phyloP scores from a whole-genome alignment of 768 basidiomycete species.

The Cyclocybe aegerita region DNA sequence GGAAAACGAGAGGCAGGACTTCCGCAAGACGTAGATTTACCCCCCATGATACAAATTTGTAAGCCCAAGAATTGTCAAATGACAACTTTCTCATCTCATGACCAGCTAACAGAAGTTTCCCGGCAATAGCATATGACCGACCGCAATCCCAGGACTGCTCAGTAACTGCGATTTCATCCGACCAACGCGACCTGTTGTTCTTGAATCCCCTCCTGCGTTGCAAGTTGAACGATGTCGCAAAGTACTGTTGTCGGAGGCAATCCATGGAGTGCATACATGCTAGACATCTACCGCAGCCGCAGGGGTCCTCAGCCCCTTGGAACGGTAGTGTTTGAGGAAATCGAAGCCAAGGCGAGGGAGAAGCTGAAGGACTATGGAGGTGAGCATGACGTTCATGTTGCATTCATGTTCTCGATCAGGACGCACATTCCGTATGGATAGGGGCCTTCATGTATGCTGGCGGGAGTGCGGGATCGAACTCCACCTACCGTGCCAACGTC shows the following conservation, averaged over 20 bases:
- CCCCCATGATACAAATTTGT: no score
- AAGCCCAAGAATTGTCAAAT: no score
- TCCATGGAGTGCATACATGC: constrained; percentile 42
- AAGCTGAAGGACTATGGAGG: constrained; percentile 57
- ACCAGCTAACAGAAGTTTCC: no score
- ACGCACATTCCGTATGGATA: constrained; percentile 7
- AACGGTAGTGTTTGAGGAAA: constrained; percentile 59
- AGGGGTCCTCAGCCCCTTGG: constrained; percentile 48
- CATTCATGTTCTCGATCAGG: not conserved
- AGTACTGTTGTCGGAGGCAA: constrained; percentile 6
- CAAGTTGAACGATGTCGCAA: no score
- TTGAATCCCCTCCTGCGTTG: no score
- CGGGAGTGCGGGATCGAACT: constrained; percentile 72
- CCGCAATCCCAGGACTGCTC: no score
- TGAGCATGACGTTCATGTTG: constrained; percentile 23
- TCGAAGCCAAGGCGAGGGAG: constrained; percentile 68
- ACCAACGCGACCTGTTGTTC: no score
- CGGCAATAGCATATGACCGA: no score
- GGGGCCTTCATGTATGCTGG: constrained; percentile 76
- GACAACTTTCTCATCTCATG: no score
- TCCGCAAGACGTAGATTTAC: no score
- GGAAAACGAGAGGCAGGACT: no score
- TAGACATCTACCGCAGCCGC: constrained; percentile 36
- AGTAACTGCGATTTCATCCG: no score
- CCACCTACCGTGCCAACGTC: constrained; percentile 68